Conservation (phyloP, 1,139 yeast species). For the Meyerozyma smithsonii region DNA sequence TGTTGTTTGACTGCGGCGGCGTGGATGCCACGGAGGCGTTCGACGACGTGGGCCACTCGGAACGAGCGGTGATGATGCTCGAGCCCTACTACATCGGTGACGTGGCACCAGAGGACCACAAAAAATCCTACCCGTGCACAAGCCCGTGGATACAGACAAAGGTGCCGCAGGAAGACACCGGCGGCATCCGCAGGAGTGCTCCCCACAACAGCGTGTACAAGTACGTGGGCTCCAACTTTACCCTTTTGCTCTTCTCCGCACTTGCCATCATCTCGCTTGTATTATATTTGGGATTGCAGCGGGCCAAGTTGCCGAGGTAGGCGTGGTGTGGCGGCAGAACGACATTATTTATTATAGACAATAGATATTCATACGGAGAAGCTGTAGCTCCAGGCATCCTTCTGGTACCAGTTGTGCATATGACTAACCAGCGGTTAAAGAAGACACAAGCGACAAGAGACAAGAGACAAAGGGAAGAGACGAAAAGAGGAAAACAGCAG, state of each 20-base stretch:
- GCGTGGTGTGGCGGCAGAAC: too few relatives aligned
- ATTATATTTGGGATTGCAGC: not conserved
- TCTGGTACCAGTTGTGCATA: too few relatives aligned
- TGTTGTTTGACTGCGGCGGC: conserved; percentile 64
- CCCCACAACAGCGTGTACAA: not conserved
- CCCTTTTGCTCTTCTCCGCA: not conserved
- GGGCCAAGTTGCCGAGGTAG: not conserved
- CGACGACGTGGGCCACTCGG: conserved; percentile 48
- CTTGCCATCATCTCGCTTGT: not conserved
- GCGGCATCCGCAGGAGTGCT: not conserved
- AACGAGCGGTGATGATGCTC: conserved; percentile 38
- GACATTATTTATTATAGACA: not conserved
- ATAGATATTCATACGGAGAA: too few relatives aligned
- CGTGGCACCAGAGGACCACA: conserved; percentile 18
- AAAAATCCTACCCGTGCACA: conserved; percentile 5
- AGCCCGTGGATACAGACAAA: not conserved
- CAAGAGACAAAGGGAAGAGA: too few relatives aligned
- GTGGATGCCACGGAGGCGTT: conserved; percentile 66
- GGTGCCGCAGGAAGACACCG: not conserved
- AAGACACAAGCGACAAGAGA: too few relatives aligned
- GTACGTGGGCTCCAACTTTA: not conserved
- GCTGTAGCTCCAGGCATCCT: too few relatives aligned
- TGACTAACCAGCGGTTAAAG: too few relatives aligned
- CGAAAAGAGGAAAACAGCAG: too few relatives aligned
- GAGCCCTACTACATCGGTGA: conserved; percentile 36